Evolutionary conservation across 1,284 basidiomycete species (phyloP), one percentile per base, ranked within the genome.

Genomic region (Thecaphora thlaspeos): DNA sequence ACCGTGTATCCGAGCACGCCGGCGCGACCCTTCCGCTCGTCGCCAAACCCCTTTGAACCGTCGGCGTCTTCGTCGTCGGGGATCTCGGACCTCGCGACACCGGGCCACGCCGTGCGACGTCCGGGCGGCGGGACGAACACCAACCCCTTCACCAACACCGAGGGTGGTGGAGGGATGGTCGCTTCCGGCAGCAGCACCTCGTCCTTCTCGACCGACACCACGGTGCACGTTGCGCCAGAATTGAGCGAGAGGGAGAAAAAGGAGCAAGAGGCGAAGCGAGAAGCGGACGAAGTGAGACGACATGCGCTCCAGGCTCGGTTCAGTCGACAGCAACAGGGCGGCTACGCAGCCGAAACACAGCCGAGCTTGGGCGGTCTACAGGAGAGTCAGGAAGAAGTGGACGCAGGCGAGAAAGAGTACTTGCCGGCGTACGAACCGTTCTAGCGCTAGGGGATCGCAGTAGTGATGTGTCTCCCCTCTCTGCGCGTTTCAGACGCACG

Each of bases 391-490:
- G 50, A 50, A 2, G 61, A 64, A 43, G 38, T 26, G 17, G 40
- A 45, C 4, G 22, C 51, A 41, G 54, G 46, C 14, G 61, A 60
- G 30, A 57, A 61, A 24, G 58, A 65, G 23, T 48, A 43, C 14
- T 28, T 61, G 43, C 58, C 62, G 4, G 62, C 51, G 4, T 65
- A 65, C 34, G 50, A 65, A 38, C 37, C 62, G n/a, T n/a, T n/a
- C n/a, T n/a, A n/a, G n/a, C n/a, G n/a, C n/a, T n/a, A n/a, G n/a
- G n/a, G n/a, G n/a, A n/a, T n/a, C n/a, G n/a, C n/a, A n/a, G n/a
- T n/a, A n/a, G n/a, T n/a, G n/a, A n/a, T n/a, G n/a, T n/a, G n/a
- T n/a, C n/a, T n/a, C n/a, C n/a, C n/a, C n/a, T n/a, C n/a, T n/a
- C n/a, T n/a, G n/a, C n/a, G n/a, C n/a, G n/a, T n/a, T n/a, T n/a